Evolutionary conservation across 768 basidiomycete genomes (phyloP).

Genomic region (Kwoniella heveanensis): DNA sequence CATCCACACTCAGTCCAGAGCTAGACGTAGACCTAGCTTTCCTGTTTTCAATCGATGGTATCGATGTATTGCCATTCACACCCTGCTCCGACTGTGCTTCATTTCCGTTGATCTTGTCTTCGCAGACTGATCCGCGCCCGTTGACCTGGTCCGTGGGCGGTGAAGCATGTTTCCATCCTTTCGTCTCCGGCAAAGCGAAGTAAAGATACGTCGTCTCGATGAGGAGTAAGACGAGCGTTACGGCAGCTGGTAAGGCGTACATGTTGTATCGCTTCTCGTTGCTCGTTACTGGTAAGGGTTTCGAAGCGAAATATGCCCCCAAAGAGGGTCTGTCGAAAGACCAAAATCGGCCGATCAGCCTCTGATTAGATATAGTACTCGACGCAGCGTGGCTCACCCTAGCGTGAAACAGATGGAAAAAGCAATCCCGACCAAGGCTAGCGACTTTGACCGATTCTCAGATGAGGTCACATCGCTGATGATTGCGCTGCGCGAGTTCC

Average conservation of each 20-base stretch:
- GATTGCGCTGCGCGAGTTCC: conserved; percentile 68
- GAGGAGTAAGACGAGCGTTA: conserved; percentile 75
- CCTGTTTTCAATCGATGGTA: neutral
- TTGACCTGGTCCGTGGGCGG: too few relatives aligned
- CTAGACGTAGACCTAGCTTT: neutral
- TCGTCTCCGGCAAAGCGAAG: conserved; percentile 81
- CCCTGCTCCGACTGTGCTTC: too few relatives aligned
- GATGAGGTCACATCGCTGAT: conserved; percentile 86
- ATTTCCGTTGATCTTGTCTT: too few relatives aligned
- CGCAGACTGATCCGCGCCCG: too few relatives aligned
- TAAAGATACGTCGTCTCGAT: conserved; percentile 79
- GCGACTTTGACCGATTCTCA: conserved; percentile 75
- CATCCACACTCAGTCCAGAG: conserved; percentile 12
- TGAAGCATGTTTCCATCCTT: conserved; percentile 58
- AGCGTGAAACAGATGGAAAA: conserved; percentile 85
- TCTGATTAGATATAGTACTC: neutral
- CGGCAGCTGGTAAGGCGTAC: conserved; percentile 83
- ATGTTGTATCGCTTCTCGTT: conserved; percentile 62
- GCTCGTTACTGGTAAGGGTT: conserved; percentile 65
- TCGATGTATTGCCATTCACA: neutral
- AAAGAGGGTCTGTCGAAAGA: conserved; percentile 66
- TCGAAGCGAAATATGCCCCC: conserved; percentile 93
- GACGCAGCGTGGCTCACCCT: conserved; percentile 43
- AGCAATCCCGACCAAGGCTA: conserved; percentile 92
- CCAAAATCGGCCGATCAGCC: neutral